These are phyloP conservation scores for Bryoerythrophyllum caledonicum DNA, from an alignment of 225 moss, liverwort and hornwort genomes.

Conservation along the genomic window DNA sequence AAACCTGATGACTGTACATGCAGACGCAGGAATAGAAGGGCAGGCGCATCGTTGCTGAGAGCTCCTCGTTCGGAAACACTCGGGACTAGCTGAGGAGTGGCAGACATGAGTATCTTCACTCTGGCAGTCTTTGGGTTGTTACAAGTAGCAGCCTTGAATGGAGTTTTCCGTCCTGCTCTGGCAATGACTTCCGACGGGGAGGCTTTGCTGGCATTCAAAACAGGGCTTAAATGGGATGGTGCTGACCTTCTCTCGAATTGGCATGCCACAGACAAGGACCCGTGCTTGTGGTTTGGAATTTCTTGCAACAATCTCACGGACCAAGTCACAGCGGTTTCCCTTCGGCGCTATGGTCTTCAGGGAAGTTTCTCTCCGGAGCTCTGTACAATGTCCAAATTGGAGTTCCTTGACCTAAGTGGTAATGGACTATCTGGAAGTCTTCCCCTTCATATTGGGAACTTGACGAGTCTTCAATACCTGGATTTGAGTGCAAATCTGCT, in stretches of 20 bases:
- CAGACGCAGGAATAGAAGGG: conserved; percentile 20
- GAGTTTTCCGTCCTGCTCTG: conserved; percentile 21
- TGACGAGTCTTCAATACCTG: conserved; percentile 47
- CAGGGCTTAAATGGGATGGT: conserved; percentile 39
- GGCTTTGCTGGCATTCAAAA: conserved; percentile 65
- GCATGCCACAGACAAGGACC: conserved; percentile 45
- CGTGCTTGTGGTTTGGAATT: conserved; percentile 70
- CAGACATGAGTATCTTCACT: conserved; percentile 36
- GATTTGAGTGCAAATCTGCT: conserved; percentile 59
- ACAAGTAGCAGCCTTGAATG: conserved; percentile 27
- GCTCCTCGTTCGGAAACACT: not conserved
- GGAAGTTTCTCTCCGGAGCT: conserved; percentile 53
- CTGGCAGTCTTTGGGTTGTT: conserved; percentile 30
- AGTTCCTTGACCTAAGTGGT: conserved; percentile 51
- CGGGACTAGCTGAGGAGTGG: not conserved
- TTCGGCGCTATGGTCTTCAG: conserved; percentile 36
- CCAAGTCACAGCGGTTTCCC: conserved; percentile 44
- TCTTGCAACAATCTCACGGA: conserved; percentile 39
- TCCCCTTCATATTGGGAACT: conserved; percentile 50
- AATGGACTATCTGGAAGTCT: conserved; percentile 55
- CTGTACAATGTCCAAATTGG: conserved; percentile 45
- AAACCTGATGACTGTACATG: conserved; percentile 12
- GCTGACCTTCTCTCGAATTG: conserved; percentile 57
- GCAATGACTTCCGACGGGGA: conserved; percentile 47
- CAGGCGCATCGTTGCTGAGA: not conserved